phyloP scores from a whole-genome alignment of 345 rosid genomes.

The Syzygium grande region DNA sequence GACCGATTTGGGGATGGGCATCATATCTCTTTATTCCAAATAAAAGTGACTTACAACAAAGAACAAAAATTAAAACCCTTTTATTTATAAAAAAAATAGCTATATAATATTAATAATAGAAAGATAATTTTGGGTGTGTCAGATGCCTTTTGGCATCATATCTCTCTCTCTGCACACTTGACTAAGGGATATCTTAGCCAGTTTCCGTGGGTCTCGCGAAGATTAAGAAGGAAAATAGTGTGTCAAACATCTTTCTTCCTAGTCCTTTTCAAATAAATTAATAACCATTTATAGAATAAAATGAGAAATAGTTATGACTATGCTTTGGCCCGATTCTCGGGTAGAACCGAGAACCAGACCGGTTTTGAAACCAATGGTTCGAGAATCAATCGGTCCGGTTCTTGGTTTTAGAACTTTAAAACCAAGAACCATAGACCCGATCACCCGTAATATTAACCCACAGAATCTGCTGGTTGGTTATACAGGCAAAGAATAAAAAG shows the following conservation, averaged over 20 bases:
- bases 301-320: background rate
- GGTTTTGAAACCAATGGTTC: too few relatives aligned
- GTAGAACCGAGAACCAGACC: too few relatives aligned
- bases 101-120: background rate
- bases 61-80: background rate
- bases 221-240: background rate
- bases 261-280: background rate
- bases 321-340: background rate
- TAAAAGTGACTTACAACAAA: background rate
- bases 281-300: background rate
- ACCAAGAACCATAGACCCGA: too few relatives aligned
- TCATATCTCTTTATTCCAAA: background rate
- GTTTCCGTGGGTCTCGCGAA: background rate
- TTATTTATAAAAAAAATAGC: background rate
- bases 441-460: background rate
- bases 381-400: too few relatives aligned
- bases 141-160: background rate
- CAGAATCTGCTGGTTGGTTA: accelerated
- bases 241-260: background rate
- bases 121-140: background rate
- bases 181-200: background rate
- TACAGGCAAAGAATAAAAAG: too few relatives aligned
- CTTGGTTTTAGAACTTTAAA: too few relatives aligned
- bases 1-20: background rate
- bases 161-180: background rate